Conservation (phyloP, 2,329 filamentous ascomycete genomes). For the Sordariomycetes sp. region DNA sequence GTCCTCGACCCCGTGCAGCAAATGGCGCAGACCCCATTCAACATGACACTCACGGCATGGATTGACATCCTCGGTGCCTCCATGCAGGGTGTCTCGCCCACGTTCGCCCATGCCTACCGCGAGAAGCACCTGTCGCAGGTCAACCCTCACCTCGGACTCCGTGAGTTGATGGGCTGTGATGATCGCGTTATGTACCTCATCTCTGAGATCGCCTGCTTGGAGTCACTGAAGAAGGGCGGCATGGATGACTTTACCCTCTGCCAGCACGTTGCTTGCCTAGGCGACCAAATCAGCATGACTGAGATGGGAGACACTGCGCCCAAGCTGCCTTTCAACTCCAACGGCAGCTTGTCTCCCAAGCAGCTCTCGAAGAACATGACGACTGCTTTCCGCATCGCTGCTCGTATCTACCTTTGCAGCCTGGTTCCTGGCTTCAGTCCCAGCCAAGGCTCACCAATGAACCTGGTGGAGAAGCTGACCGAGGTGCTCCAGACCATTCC, state of each 20-base stretch:
- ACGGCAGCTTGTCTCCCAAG: constrained; percentile 69
- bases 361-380: constrained; percentile 86
- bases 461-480: constrained; percentile 70
- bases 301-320: constrained; percentile 54
- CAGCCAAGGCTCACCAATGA: constrained; percentile 61
- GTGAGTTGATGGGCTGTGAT: constrained; percentile 94
- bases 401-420: constrained; percentile 94
- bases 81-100: constrained; percentile 77
- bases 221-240: constrained; percentile 73
- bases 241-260: constrained; percentile 83
- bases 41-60: constrained; percentile 91
- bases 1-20: constrained; percentile 51
- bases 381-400: constrained; percentile 80
- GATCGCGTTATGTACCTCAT: constrained; percentile 97
- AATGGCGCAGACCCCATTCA: constrained; percentile 64
- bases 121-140: constrained; percentile 73
- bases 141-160: constrained; percentile 60
- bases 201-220: constrained; percentile 92
- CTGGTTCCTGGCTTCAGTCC: constrained; percentile 83
- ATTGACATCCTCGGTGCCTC: constrained; percentile 95
- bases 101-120: constrained; percentile 90
- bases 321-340: constrained; percentile 54
- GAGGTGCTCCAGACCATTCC: constrained; percentile 75
- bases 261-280: constrained; percentile 81
- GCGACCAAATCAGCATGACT: constrained; percentile 74